Percentiles rank a stretch among this genome's conserved stretches.
These are phyloP conservation scores for Colletotrichum falcatum DNA, from an alignment of 2,329 filamentous ascomycete species.

Conservation along the genomic window DNA sequence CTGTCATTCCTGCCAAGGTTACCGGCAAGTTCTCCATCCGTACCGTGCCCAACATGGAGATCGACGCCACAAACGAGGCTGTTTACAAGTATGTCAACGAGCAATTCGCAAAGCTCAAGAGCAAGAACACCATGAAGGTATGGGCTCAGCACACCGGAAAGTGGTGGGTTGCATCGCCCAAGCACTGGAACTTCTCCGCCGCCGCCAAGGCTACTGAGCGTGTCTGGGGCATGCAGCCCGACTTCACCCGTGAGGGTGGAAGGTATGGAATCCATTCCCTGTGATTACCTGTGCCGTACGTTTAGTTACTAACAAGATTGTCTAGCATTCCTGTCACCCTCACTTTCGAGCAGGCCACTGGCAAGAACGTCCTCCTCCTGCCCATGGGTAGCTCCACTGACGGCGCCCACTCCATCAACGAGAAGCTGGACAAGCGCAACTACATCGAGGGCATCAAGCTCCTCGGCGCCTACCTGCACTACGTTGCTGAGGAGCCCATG, in stretches of 20 bases:
- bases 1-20: conserved; percentile 97
- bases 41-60: conserved; percentile 97
- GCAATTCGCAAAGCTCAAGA: conserved; percentile 86
- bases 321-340: conserved; percentile 92
- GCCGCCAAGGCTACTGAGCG: conserved; percentile 96
- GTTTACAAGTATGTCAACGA: conserved; percentile 88
- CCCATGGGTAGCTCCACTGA: conserved; percentile 99
- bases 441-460: conserved; percentile 99
- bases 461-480: conserved; percentile 93
- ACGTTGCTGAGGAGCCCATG: conserved; percentile 89
- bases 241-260: conserved; percentile 96
- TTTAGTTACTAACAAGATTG: background rate
- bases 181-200: conserved; percentile 98
- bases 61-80: conserved; percentile 84
- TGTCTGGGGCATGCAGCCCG: conserved; percentile 92
- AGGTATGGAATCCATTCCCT: conserved; percentile 65
- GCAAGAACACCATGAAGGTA: conserved; percentile 91
- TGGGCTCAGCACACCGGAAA: conserved; percentile 90
- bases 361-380: conserved; percentile 95
- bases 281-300: background rate
- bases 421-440: conserved; percentile 96
- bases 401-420: conserved; percentile 96
- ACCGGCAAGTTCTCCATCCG: conserved; percentile 98
- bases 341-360: conserved; percentile 96
- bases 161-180: conserved; percentile 98